Conservation (phyloP, 345 rosid genomes). For the Citrus reticulata region DNA sequence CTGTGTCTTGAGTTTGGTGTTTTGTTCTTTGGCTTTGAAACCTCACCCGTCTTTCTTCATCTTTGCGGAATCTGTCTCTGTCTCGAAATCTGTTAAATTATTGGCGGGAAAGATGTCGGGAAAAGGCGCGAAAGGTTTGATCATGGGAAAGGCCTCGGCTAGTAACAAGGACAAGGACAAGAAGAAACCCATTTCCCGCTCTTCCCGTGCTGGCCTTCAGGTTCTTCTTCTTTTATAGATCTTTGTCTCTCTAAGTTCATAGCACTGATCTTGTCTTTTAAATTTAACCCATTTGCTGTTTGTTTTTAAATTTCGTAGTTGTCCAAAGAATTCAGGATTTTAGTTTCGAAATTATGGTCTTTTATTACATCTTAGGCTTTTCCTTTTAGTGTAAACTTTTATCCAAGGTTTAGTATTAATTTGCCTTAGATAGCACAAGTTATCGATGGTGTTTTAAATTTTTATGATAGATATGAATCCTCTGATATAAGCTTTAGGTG, state of each 20-base stretch:
- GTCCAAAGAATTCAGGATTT: not conserved
- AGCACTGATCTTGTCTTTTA: not conserved
- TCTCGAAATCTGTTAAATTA: not conserved
- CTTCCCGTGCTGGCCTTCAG: conserved; percentile 87
- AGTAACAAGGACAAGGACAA: conserved; percentile 46
- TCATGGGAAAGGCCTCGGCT: conserved; percentile 38
- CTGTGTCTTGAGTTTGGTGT: not conserved
- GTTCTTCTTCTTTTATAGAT: conserved; percentile 23
- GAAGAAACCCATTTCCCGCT: conserved; percentile 74
- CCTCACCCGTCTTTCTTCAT: not conserved
- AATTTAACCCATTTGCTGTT: not conserved
- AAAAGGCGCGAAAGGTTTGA: conserved; percentile 61
- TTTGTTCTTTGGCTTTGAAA: not conserved
- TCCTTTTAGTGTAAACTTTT: not conserved
- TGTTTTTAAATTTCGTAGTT: not conserved
- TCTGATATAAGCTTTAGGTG: not conserved
- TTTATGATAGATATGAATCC: not conserved
- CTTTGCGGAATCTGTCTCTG: not conserved
- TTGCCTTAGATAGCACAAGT: not conserved
- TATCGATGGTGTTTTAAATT: not conserved
- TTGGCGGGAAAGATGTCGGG: conserved; percentile 49
- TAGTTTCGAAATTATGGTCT: not conserved
- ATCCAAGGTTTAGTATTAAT: not conserved
- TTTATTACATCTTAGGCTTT: not conserved
- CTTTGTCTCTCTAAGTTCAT: not conserved